Conservation (phyloP, 2,329 filamentous ascomycete genomes). For the Pseudopyricularia cyperi region DNA sequence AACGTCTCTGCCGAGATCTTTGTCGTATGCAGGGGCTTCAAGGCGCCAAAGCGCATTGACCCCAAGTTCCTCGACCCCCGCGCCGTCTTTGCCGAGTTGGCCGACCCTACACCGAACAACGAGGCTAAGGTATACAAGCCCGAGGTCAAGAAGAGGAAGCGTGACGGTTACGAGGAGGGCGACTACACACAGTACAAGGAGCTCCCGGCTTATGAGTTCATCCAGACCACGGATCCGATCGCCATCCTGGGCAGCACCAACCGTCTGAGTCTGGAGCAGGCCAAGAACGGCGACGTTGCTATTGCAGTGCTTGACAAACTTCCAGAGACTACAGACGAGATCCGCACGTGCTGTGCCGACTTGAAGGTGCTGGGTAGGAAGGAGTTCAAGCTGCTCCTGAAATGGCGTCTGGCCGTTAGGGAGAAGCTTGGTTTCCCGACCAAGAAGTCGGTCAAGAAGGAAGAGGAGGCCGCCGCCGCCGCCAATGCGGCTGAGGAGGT, state of each 20-base stretch:
- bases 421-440: conserved; percentile 80
- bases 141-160: conserved; percentile 91
- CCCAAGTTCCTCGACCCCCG: conserved; percentile 83
- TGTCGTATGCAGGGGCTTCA: conserved; percentile 90
- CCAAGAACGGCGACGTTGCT: conserved; percentile 71
- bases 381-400: conserved; percentile 81
- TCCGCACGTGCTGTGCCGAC: conserved; percentile 66
- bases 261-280: conserved; percentile 68
- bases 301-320: conserved; percentile 75
- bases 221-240: conserved; percentile 87
- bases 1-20: conserved; percentile 98
- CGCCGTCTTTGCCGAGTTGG: conserved; percentile 85
- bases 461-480: conserved; percentile 15
- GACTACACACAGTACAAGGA: conserved; percentile 91
- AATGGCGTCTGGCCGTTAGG: conserved; percentile 79
- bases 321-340: conserved; percentile 74
- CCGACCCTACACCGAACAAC: conserved; percentile 77
- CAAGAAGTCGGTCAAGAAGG: conserved; percentile 49
- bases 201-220: conserved; percentile 77
- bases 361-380: conserved; percentile 84
- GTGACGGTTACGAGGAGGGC: conserved; percentile 94
- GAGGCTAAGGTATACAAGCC: conserved; percentile 98
- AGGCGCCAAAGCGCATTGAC: conserved; percentile 87
- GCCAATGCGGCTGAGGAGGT: conserved; percentile 51
- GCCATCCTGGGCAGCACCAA: conserved; percentile 81